Percentiles rank a stretch among this genome's conserved stretches.
Conservation (phyloP, 2,329 filamentous ascomycete genomes). For the Monilinia vaccinii-corymbosi region DNA sequence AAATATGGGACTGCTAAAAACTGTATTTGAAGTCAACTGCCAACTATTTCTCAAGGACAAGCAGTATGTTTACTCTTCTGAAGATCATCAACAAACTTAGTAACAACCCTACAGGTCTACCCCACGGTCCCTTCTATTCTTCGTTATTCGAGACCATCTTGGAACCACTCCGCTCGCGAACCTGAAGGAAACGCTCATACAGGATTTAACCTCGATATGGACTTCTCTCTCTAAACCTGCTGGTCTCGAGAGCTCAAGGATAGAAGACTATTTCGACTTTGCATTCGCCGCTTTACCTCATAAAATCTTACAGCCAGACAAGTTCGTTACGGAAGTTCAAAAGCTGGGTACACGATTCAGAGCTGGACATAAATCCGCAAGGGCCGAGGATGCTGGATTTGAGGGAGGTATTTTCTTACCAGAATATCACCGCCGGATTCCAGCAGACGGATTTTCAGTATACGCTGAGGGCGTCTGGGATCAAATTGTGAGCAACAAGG, state of each 20-base stretch:
- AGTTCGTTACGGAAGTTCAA: constrained; percentile 73
- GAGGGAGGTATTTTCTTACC: constrained; percentile 79
- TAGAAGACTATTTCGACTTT: constrained; percentile 98
- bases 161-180: constrained; percentile 86
- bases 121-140: constrained; percentile 88
- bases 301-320: constrained; percentile 91
- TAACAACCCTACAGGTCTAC: constrained; percentile 51
- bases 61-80: constrained; percentile 49
- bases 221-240: constrained; percentile 81
- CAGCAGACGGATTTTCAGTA: constrained; percentile 89
- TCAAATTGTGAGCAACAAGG: constrained; percentile 98
- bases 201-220: constrained; percentile 91
- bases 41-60: constrained; percentile 95
- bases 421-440: constrained; percentile 92
- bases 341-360: constrained; percentile 75
- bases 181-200: constrained; percentile 79
- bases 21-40: constrained; percentile 96
- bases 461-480: constrained; percentile 96
- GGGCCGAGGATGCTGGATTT: constrained; percentile 60
- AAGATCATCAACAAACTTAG: constrained; percentile 11
- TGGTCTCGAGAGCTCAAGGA: constrained; percentile 78
- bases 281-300: constrained; percentile 92
- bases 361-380: constrained; percentile 65
- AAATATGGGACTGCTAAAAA: constrained; percentile 98
- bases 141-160: constrained; percentile 95